Evolutionary conservation across 345 rosid genomes (phyloP), one percentile per base, ranked within the genome.

Genomic region (Citrus hindsii): DNA sequence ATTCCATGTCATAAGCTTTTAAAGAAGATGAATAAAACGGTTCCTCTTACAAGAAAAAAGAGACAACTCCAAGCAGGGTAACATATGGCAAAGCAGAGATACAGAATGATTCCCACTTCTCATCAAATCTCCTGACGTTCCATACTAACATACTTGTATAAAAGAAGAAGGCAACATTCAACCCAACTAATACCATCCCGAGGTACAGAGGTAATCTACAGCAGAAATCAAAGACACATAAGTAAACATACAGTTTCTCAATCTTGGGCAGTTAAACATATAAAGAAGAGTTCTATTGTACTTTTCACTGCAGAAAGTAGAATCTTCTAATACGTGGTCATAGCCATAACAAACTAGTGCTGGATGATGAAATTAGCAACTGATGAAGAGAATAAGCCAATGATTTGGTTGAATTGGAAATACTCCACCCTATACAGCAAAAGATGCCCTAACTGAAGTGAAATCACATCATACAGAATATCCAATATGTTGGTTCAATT

Each of bases 91-190:
- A 88, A 53, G 98, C 88, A 35, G 95, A 85, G 83, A 90, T 76
- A 79, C 92, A 88, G 76, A 92, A 82, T 7, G 87, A 83, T 82
- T 95, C 93, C 99, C 95, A 95, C 76, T 95, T 95, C 77, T 93
- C 99, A 77, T 93, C 98, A 58, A 91, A 89, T 84, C 98, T 91
- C 84, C 93, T 87, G 77, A 86, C 79, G 72, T 94, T 89, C 98
- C 98, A 95, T 0, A 94, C 86, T 66, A 91, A 73, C 90, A 92
- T 74, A 32, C 94, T 91, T 59, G 93, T 90, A 83, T 91, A 95
- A 67, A 95, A 35, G 90, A 95, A 88, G 82, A 95, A 85, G 82
- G 86, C 73, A 53, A 86, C 46, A 81, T 93, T 92, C 86, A 95
- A 81, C 12, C 79, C 89, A 76, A 89, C 87, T 72, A 92, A 95